Percentiles rank a stretch among this genome's conserved stretches.
These are phyloP conservation scores for Globisporangium solare DNA, from an alignment of 352 stramenopile species.

Conservation along the genomic window DNA sequence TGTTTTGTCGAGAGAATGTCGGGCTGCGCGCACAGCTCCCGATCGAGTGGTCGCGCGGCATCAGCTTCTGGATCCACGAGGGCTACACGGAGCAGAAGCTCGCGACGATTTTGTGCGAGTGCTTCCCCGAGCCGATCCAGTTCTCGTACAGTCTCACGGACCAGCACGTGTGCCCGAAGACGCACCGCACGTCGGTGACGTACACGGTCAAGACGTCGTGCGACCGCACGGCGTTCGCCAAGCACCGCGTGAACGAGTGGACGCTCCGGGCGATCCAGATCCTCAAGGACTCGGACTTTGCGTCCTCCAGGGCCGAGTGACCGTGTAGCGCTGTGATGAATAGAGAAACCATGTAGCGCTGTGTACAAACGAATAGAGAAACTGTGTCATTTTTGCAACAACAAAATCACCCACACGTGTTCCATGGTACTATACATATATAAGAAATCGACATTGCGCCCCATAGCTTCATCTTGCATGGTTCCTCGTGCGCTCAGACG, in stretches of 20 bases:
- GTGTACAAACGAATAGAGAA: background rate
- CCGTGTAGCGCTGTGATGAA: too few relatives aligned
- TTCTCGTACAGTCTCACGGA: constrained; percentile 43
- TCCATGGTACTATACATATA: background rate
- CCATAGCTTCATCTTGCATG: background rate
- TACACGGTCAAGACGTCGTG: constrained; percentile 52
- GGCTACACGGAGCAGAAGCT: constrained; percentile 54
- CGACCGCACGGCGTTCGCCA: constrained; percentile 30
- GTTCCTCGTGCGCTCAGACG: constrained; percentile 17
- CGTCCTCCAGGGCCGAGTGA: constrained; percentile 39
- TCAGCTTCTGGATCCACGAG: constrained; percentile 78
- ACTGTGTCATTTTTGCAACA: too few relatives aligned
- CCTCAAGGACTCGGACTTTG: constrained; percentile 52
- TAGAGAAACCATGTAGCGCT: too few relatives aligned
- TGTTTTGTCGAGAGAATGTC: constrained; percentile 52
- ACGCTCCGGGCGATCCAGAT: constrained; percentile 29
- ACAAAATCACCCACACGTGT: too few relatives aligned
- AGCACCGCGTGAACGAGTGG: constrained; percentile 45
- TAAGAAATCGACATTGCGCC: background rate
- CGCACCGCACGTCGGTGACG: constrained; percentile 47
- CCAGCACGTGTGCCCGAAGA: constrained; percentile 49
- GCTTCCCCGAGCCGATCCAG: constrained; percentile 42
- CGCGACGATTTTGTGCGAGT: constrained; percentile 25
- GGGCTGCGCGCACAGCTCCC: constrained; percentile 40
- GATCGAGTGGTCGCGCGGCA: constrained; percentile 56